Evolutionary conservation across 2,329 filamentous ascomycete genomes (phyloP).

Genomic region (Cordyceps fumosorosea): DNA sequence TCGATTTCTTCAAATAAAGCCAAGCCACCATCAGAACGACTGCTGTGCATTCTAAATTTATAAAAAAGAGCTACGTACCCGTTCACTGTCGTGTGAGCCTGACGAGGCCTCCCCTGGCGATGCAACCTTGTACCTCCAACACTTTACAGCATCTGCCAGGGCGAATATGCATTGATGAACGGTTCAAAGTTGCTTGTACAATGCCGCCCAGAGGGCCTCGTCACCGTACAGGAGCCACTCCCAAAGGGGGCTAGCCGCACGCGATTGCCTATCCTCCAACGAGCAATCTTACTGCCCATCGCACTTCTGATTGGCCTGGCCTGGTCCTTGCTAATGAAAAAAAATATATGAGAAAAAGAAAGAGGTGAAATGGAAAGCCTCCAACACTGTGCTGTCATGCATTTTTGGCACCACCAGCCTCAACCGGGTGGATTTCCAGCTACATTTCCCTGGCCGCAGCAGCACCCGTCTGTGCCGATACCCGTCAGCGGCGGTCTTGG

Average conservation of each 20-base stretch:
- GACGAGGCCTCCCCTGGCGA: background rate
- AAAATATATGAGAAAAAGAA: background rate
- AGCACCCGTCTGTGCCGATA: background rate
- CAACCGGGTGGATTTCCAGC: background rate
- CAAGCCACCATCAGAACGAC: too few relatives aligned
- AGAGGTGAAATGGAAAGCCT: background rate
- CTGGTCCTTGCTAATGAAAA: background rate
- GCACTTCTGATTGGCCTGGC: background rate
- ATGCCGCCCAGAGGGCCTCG: background rate
- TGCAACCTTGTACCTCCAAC: background rate
- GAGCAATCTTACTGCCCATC: background rate
- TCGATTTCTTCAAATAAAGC: background rate
- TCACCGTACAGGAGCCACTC: background rate
- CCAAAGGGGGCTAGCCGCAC: background rate
- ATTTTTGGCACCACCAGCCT: background rate
- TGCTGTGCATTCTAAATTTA: background rate
- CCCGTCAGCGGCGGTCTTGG: slow-evolving; percentile 8
- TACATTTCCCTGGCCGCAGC: background rate
- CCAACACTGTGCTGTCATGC: background rate
- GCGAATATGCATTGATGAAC: background rate
- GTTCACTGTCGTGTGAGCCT: background rate
- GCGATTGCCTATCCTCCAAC: background rate
- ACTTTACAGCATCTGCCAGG: background rate
- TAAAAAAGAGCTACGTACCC: background rate
- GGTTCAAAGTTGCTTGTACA: background rate